phyloP scores from a whole-genome alignment of 257 asterid genomes.

The Solanum dulcamara region DNA sequence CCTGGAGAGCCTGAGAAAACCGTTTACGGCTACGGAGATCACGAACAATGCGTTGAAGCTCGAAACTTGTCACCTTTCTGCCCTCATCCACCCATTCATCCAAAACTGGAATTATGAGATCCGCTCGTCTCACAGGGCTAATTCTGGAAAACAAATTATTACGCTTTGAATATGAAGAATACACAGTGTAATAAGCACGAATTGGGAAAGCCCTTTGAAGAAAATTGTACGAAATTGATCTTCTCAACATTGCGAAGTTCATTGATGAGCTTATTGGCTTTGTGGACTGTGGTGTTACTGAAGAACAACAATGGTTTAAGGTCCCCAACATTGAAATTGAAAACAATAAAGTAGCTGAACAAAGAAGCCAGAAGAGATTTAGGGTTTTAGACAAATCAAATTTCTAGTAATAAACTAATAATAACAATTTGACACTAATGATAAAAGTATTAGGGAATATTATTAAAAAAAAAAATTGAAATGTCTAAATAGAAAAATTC shows the following conservation, averaged over 20 bases:
- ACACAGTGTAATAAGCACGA: slow-evolving; percentile 4
- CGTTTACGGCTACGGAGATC: slow-evolving; percentile 51
- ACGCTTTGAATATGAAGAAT: slow-evolving; percentile 14
- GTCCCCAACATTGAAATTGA: not conserved
- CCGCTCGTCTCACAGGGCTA: slow-evolving; percentile 25
- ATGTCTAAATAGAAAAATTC: too few species aligned
- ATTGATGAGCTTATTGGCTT: slow-evolving; percentile 11
- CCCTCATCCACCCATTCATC: slow-evolving; percentile 61
- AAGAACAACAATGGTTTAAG: not conserved
- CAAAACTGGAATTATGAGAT: slow-evolving; percentile 30
- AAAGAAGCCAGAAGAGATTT: slow-evolving; percentile 4
- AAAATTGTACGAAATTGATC: slow-evolving; percentile 6
- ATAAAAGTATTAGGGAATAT: not conserved
- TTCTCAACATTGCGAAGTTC: slow-evolving; percentile 16
- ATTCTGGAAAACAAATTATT: slow-evolving; percentile 49
- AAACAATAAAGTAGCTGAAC: not conserved
- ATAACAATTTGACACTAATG: not conserved
- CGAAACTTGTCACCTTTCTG: slow-evolving; percentile 22
- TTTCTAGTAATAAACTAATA: not conserved
- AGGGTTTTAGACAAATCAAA: not conserved
- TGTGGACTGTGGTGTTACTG: not conserved
- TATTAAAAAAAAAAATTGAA: too few species aligned
- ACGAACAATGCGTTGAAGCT: slow-evolving; percentile 41
- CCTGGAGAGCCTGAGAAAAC: slow-evolving; percentile 55
- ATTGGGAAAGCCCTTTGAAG: not conserved